Base-by-base conservation (phyloP, 805 yeast genomes). In the Sungouiozyma intestinalis region DNA sequence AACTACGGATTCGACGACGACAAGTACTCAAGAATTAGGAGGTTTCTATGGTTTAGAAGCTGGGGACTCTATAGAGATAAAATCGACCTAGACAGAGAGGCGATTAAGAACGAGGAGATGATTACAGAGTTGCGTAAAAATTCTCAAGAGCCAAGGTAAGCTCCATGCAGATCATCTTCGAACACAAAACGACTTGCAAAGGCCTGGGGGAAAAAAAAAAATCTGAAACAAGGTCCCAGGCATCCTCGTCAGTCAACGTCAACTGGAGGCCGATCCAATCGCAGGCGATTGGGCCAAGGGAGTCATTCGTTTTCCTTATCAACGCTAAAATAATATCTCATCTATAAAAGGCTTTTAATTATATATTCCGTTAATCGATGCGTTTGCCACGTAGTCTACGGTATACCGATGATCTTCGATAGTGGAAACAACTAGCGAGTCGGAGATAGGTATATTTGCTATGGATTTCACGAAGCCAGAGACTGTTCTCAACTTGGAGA, bases 401-500 rank as follows among this genome's bases (percentile, higher is more conserved):
- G n/a, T n/a, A n/a, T n/a, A n/a, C n/a, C n/a, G n/a, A n/a, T n/a
- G n/a, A n/a, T n/a, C n/a, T n/a, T n/a, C n/a, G n/a, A n/a, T n/a
- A n/a, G n/a, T n/a, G n/a, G n/a, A n/a, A n/a, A n/a, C n/a, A n/a
- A n/a, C n/a, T n/a, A n/a, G n/a, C n/a, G n/a, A n/a, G n/a, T n/a
- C n/a, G n/a, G n/a, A n/a, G n/a, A n/a, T n/a, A n/a, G n/a, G n/a
- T n/a, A n/a, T n/a, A n/a, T n/a, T n/a, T n/a, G n/a, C n/a, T n/a
- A 86, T 88, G 95, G 94, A 88, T 64, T 88, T 87, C 62, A 73
- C 74, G 60, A 76, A 79, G 50, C 92, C 95, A 15, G 82, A 81
- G 39, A 75, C 94, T 0, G 95, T 85, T 5, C 71, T 92, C 40
- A 76, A 86, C 54, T 68, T 92, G 45, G 69, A 68, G 52, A 87